A percentile compares a stretch with the other conserved stretches of the same genome.
Evolutionary conservation across 169 alveolate species (phyloP).

Genomic region (Plasmodium gaboni): DNA sequence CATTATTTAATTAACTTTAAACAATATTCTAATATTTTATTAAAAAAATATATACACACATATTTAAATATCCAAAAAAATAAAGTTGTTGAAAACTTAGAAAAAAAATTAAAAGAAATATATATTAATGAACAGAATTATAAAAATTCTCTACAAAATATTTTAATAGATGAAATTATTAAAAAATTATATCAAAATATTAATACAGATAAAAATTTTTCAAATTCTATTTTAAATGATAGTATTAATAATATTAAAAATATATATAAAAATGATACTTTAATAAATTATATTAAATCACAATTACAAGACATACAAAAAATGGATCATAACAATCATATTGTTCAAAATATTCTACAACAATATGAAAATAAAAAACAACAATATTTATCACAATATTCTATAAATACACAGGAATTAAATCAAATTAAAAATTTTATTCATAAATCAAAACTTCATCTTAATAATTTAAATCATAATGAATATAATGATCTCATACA

Average conservation of each 20-base stretch:
- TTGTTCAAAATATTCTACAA: conserved; percentile 31
- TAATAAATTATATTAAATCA: conserved; percentile 25
- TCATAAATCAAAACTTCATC: conserved; percentile 9
- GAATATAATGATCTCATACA: conserved; percentile 20
- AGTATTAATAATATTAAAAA: conserved; percentile 32
- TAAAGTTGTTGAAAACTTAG: conserved; percentile 25
- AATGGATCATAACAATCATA: conserved; percentile 10
- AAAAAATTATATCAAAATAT: conserved; percentile 22
- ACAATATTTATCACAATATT: conserved; percentile 25
- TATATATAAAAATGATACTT: conserved; percentile 28
- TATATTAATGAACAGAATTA: conserved; percentile 33
- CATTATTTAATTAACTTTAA: conserved; percentile 73
- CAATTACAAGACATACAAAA: conserved; percentile 5
- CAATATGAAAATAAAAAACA: conserved; percentile 51
- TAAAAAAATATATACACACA: conserved; percentile 23
- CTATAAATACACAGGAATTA: conserved; percentile 34
- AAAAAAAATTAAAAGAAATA: conserved; percentile 70
- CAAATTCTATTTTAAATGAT: conserved; percentile 29
- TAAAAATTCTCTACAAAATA: conserved; percentile 43
- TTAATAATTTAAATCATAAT: conserved; percentile 19
- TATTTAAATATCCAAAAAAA: conserved; percentile 33
- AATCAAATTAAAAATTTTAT: conserved; percentile 12
- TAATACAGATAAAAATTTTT: conserved; percentile 16
- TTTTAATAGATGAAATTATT: conserved; percentile 35
- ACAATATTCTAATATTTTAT: conserved; percentile 15